phyloP scores from a whole-genome alignment of 306 rosid genomes.

The Cyamopsis tetragonoloba region DNA sequence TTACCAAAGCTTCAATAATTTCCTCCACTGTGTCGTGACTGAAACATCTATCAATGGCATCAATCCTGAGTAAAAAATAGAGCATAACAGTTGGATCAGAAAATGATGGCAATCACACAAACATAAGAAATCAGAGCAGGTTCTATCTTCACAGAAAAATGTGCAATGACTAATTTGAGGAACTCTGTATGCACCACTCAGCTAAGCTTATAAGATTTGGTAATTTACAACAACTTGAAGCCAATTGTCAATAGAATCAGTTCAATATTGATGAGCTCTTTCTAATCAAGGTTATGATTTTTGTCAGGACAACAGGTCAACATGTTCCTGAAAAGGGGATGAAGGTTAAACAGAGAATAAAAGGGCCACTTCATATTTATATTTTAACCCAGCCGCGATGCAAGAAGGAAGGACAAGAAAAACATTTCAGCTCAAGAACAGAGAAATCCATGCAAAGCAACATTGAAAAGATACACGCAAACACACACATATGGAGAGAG shows the following conservation, averaged over 20 bases:
- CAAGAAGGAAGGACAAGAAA: not conserved
- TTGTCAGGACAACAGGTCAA: not conserved
- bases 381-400: no score
- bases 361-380: not conserved
- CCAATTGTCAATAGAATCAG: not conserved
- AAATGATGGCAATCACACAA: constrained; percentile 8
- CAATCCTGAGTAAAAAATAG: constrained; percentile 52
- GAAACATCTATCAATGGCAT: constrained; percentile 67
- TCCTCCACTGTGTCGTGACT: constrained; percentile 86
- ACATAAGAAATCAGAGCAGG: constrained; percentile 4
- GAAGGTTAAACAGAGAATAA: not conserved
- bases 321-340: not conserved
- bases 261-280: not conserved
- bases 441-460: not conserved
- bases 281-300: not conserved
- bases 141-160: not conserved
- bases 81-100: constrained; percentile 16
- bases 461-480: not conserved
- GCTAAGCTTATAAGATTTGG: constrained; percentile 1
- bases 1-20: constrained; percentile 87
- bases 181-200: not conserved
- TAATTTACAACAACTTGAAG: not conserved
- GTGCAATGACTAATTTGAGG: not conserved
- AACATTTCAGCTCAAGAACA: not conserved
- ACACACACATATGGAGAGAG: no score